Evolutionary conservation across 176 grass and related monocot genomes (phyloP).

Genomic region (Pharus latifolius): DNA sequence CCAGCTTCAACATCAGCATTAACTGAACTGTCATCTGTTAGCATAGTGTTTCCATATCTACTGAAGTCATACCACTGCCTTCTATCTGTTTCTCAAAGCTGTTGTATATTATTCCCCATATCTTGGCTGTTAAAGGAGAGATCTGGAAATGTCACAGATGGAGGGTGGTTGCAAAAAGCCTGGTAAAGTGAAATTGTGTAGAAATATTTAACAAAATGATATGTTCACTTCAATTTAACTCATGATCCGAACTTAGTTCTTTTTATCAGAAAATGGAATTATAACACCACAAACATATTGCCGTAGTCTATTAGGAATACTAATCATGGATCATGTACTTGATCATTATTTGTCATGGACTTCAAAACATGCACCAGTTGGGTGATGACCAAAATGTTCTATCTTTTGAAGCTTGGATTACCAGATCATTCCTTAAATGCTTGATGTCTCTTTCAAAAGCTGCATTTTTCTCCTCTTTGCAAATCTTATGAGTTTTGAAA

Average conservation of each 20-base stretch:
- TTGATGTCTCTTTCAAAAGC: no score
- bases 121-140: neutral
- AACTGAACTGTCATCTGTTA: neutral
- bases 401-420: no score
- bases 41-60: conserved; percentile 1
- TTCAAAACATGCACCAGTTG: no score
- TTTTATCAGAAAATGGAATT: neutral
- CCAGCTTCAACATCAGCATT: neutral
- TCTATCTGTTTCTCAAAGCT: neutral
- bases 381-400: neutral
- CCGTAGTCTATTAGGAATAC: neutral
- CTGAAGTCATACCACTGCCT: neutral
- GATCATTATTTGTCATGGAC: no score
- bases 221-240: neutral
- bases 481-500: neutral
- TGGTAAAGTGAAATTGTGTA: neutral
- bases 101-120: neutral
- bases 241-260: neutral
- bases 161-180: neutral
- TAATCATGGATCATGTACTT: neutral
- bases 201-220: neutral
- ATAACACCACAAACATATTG: neutral
- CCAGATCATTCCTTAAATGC: no score
- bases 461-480: neutral
- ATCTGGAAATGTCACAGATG: neutral